Conservation (phyloP, 345 rosid species). For the Isatis tinctoria region DNA sequence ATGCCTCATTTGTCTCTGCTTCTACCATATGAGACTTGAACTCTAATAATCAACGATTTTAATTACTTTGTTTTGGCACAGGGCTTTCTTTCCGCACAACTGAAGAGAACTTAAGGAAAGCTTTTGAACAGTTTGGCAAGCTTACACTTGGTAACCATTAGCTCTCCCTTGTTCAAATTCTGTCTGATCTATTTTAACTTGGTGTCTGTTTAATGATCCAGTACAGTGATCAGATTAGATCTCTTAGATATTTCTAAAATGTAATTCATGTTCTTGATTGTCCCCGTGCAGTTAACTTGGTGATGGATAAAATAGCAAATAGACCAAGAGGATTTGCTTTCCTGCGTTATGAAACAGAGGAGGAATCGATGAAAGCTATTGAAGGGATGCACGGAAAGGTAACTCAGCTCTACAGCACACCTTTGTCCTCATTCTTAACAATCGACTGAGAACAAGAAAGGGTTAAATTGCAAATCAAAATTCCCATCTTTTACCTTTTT, state of each 20-base stretch:
- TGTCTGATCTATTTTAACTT: background rate
- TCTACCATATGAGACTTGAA: background rate
- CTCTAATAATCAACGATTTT: background rate
- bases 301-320: conserved; percentile 75
- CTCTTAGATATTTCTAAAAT: background rate
- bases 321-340: conserved; percentile 85
- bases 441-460: background rate
- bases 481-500: background rate
- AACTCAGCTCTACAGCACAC: background rate
- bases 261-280: background rate
- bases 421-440: background rate
- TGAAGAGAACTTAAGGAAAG: conserved; percentile 62
- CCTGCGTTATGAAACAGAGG: conserved; percentile 61
- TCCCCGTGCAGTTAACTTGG: conserved; percentile 50
- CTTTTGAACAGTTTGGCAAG: conserved; percentile 61
- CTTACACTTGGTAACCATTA: conserved; percentile 51
- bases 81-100: conserved; percentile 83
- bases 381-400: conserved; percentile 95
- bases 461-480: background rate
- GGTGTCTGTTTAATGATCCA: background rate
- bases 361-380: conserved; percentile 65
- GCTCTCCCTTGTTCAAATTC: background rate
- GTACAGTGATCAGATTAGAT: background rate
- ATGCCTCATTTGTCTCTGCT: background rate
- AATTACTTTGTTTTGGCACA: conserved; percentile 18